A percentile compares a stretch with the other conserved stretches of the same genome.
Conservation (phyloP, 345 rosid species). For the Eucalyptus erythrocorys region DNA sequence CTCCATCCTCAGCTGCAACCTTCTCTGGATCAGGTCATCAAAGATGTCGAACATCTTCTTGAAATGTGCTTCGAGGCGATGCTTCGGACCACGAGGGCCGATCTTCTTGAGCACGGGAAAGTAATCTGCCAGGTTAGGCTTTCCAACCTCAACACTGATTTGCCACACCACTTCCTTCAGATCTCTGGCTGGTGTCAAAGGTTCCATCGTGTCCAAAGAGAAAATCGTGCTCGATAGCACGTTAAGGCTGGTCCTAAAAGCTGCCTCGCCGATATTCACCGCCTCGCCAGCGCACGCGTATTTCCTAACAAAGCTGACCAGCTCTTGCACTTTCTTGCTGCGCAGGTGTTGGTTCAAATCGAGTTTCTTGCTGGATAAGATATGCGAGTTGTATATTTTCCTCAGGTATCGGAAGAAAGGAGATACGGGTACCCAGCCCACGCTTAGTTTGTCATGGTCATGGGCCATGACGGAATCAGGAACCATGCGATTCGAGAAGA, state of each 20-base stretch:
- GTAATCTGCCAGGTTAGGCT: slow-evolving; percentile 16
- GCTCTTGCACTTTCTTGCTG: not conserved
- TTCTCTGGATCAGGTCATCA: not conserved
- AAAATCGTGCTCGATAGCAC: not conserved
- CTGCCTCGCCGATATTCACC: not conserved
- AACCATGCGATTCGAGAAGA: slow-evolving; percentile 4
- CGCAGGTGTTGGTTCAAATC: slow-evolving; percentile 13
- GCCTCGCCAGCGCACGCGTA: not conserved
- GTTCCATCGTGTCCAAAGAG: not conserved
- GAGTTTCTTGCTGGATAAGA: slow-evolving; percentile 11
- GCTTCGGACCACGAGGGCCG: slow-evolving; percentile 8
- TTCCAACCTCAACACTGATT: slow-evolving; percentile 6
- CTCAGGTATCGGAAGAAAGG: slow-evolving; percentile 19
- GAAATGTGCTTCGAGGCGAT: not conserved
- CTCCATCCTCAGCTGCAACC: not conserved
- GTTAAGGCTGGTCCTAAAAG: slow-evolving; percentile 6
- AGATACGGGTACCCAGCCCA: slow-evolving; percentile 21
- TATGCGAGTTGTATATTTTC: slow-evolving; percentile 7
- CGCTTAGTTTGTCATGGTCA: slow-evolving; percentile 6
- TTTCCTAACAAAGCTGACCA: not conserved
- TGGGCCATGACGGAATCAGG: slow-evolving; percentile 2
- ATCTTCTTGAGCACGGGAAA: slow-evolving; percentile 13
- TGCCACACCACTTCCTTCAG: not conserved
- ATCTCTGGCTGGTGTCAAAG: not conserved
- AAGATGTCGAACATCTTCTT: slow-evolving; percentile 1